Base-by-base conservation (phyloP, 2,329 filamentous ascomycete species). In the Huntiella moniliformis region DNA sequence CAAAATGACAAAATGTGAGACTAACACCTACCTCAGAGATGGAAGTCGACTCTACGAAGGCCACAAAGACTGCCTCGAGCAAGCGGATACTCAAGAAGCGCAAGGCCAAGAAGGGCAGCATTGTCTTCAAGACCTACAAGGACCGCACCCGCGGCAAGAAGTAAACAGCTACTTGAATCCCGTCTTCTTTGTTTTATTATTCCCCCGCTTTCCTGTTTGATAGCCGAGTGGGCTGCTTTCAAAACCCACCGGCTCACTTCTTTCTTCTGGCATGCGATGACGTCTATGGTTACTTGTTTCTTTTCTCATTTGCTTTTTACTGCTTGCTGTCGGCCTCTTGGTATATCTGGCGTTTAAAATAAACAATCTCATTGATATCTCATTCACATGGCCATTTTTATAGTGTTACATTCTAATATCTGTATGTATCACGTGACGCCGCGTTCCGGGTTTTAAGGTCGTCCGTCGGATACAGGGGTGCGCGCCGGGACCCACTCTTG, bases 121-220 rank as follows among this genome's bases (percentile, higher is more conserved):
- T 79, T 50, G 71, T 75, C 16, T 79, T 79, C 51, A 66, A 66
- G 45, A 74, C 68, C 55, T 75, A 70, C 56, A 67, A 67, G 51
- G 68, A 73, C 17, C 48, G 48, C 41, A 42, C 42, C 15, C 40
- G 44, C 32, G 44, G 44, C 48, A 46, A 50, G 38, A 50, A 42
- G 44, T 46, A 35, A 46, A 32, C 15, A 8, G 8, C 33, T 18
- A 6, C 22, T 15, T 16, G 32, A 16, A 15, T 16, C 31, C 12
- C 22, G 4, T 33, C 33, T 18, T 47, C 37, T 32, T 32, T 32
- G n/a, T 37, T 42, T 16, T 32, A 15, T 42, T 42, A 18, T 42
- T 37, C 17, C 15, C 17, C 16, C 12, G 22, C 7, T 32, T 41
- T 47, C 22, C 22, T 31, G 10, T 18, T 38, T 38, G 32, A 10